Evolutionary conservation across 2,329 filamentous ascomycete species (phyloP).

Genomic region (Diaporthe australafricana): DNA sequence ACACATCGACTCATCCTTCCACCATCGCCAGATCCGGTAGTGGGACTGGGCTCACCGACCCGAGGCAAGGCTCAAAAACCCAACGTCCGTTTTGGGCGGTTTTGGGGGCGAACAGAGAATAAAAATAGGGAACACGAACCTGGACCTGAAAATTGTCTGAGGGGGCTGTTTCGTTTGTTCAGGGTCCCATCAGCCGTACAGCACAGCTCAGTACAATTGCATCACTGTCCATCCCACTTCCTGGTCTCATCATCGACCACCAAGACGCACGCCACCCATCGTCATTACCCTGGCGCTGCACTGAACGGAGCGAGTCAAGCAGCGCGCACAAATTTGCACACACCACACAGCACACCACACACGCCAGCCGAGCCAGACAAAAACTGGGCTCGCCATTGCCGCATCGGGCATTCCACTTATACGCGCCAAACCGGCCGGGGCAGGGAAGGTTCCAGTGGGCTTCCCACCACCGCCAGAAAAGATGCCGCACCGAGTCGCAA

Average conservation of each 20-base stretch:
- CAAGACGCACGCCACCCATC: background rate
- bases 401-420: constrained; percentile 20
- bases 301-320: constrained; percentile 13
- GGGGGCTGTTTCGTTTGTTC: background rate
- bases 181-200: background rate
- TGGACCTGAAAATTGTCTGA: too few species aligned
- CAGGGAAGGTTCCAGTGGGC: background rate
- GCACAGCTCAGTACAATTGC: background rate
- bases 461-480: constrained; percentile 31
- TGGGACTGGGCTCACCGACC: constrained; percentile 23
- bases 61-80: background rate
- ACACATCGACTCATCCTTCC: constrained; percentile 30
- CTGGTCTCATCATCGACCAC: background rate
- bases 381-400: constrained; percentile 15
- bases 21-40: constrained; percentile 32
- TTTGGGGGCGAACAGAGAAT: constrained; percentile 13
- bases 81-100: background rate
- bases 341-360: background rate
- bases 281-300: background rate
- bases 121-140: constrained; percentile 11
- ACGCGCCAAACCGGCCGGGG: background rate
- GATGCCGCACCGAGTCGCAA: constrained; percentile 70
- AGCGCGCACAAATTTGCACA: background rate
- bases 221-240: background rate
- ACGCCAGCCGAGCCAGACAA: background rate